phyloP scores from a whole-genome alignment of 768 basidiomycete genomes.

The Suillus discolor region DNA sequence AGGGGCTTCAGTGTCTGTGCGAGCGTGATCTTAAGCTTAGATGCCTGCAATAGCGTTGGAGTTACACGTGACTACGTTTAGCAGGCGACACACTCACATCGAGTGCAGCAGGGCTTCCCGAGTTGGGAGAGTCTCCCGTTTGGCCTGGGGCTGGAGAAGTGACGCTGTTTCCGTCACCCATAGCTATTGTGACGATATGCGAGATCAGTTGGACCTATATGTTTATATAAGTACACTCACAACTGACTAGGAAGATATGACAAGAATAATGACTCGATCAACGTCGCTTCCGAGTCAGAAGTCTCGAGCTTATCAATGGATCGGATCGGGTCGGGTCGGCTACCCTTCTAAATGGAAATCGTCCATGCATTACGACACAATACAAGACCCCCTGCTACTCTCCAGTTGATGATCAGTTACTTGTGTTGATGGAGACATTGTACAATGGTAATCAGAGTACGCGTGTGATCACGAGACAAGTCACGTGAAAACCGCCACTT shows the following conservation, averaged over 20 bases:
- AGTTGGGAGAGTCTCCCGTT: background rate
- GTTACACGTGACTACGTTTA: background rate
- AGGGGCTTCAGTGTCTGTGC: slow-evolving; percentile 53
- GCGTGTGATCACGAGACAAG: too few relatives aligned
- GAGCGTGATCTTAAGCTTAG: slow-evolving; percentile 51
- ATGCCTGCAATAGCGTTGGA: slow-evolving; percentile 42
- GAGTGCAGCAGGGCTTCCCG: slow-evolving; percentile 8
- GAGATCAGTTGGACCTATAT: background rate
- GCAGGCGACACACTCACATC: slow-evolving; percentile 20
- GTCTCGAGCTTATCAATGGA: background rate
- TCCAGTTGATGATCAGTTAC: too few relatives aligned
- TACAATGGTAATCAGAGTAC: too few relatives aligned
- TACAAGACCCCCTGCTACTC: background rate
- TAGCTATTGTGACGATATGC: background rate
- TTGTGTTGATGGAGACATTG: too few relatives aligned
- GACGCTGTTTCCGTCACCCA: background rate
- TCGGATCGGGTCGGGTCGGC: background rate
- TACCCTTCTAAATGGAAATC: background rate
- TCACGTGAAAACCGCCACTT: too few relatives aligned
- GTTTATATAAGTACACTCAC: background rate
- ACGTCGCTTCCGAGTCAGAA: too few relatives aligned
- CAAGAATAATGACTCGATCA: background rate
- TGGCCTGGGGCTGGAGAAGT: background rate
- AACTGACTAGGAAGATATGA: background rate
- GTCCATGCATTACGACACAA: slow-evolving; percentile 21